Evolutionary conservation across 2,329 filamentous ascomycete genomes (phyloP).

Genomic region (Penicillium sumatraense): DNA sequence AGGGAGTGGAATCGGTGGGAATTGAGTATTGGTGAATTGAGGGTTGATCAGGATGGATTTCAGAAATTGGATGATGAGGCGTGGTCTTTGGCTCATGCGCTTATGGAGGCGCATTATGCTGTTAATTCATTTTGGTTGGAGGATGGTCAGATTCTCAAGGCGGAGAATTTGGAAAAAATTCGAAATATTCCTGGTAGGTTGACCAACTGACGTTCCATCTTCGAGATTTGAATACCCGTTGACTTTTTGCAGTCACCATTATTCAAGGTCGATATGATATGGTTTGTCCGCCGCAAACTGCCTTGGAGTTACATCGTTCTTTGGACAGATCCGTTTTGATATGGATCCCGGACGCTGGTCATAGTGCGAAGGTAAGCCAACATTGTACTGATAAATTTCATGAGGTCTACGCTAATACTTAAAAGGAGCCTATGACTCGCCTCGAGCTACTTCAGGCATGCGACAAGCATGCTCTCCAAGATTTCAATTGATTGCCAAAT

Average conservation of each 20-base stretch:
- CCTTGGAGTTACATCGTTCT: conserved; percentile 49
- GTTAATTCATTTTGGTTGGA: conserved; percentile 46
- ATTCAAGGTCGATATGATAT: conserved; percentile 54
- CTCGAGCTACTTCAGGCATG: conserved; percentile 8
- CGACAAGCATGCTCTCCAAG: conserved; percentile 4
- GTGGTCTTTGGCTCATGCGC: conserved; percentile 43
- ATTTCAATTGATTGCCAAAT: not conserved
- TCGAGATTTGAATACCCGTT: not conserved
- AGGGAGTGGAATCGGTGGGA: conserved; percentile 44
- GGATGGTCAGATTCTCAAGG: conserved; percentile 43
- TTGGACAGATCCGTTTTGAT: conserved; percentile 40
- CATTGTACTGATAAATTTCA: not conserved
- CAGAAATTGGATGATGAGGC: conserved; percentile 35
- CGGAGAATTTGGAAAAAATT: conserved; percentile 40
- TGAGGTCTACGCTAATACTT: not conserved
- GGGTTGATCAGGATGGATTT: conserved; percentile 22
- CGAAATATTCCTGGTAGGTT: conserved; percentile 38
- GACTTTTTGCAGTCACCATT: conserved; percentile 33
- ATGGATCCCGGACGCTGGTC: conserved; percentile 40
- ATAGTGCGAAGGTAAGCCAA: conserved; percentile 28
- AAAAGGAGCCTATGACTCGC: conserved; percentile 13
- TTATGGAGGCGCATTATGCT: conserved; percentile 51
- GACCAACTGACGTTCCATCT: not conserved
- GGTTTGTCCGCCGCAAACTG: conserved; percentile 49
- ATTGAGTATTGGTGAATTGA: conserved; percentile 35